Conservation (phyloP, 768 basidiomycete species). For the Agaricus subrufescens region DNA sequence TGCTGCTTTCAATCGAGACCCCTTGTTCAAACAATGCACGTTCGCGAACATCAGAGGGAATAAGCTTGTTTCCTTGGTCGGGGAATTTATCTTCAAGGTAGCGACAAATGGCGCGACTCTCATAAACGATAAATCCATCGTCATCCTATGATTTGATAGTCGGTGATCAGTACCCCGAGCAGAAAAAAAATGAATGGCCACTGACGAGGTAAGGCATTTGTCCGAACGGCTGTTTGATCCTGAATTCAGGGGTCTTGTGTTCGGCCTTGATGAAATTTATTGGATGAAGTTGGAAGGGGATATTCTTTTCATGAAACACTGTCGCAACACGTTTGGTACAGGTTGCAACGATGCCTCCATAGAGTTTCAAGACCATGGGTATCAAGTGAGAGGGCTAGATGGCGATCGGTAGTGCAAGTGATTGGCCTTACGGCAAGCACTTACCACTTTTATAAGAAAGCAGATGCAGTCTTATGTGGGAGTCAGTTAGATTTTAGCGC, state of each 20-base stretch:
- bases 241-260: constrained; percentile 32
- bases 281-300: constrained; percentile 37
- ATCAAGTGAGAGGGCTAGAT: neutral
- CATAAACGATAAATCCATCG: constrained; percentile 62
- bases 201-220: constrained; percentile 41
- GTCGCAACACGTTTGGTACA: constrained; percentile 41
- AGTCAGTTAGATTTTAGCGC: too few relatives aligned
- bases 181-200: neutral
- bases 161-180: neutral
- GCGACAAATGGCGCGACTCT: constrained; percentile 55
- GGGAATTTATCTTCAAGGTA: constrained; percentile 57
- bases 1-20: constrained; percentile 42
- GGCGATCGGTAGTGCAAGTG: too few relatives aligned
- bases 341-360: constrained; percentile 29
- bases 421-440: too few relatives aligned
- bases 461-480: too few relatives aligned
- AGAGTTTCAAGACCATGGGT: constrained; percentile 31
- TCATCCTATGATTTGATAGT: constrained; percentile 35
- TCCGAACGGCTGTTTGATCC: constrained; percentile 45
- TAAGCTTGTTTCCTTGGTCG: constrained; percentile 41
- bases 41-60: constrained; percentile 37
- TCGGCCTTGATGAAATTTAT: constrained; percentile 31
- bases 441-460: too few relatives aligned
- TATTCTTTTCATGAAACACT: constrained; percentile 38
- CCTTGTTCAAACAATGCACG: constrained; percentile 49